These are phyloP conservation scores for Mucor velutinosus DNA, from an alignment of 371 early-diverging fungal genomes.

Conservation along the genomic window DNA sequence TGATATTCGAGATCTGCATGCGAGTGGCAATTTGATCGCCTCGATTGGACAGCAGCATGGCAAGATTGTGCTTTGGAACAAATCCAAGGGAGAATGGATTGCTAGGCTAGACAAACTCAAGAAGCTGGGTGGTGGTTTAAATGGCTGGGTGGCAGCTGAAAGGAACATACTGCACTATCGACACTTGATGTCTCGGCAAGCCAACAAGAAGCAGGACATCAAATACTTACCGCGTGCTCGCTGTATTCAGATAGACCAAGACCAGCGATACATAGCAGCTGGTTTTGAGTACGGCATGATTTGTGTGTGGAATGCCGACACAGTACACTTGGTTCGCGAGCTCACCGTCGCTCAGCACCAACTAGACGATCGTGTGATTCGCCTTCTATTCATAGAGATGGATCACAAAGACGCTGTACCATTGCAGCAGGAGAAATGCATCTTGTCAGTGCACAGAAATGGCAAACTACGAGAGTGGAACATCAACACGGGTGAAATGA, in stretches of 20 bases:
- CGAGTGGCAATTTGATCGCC: conserved; percentile 27
- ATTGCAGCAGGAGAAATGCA: neutral
- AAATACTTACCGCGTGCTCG: conserved; percentile 8
- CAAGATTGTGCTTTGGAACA: conserved; percentile 38
- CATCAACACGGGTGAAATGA: conserved; percentile 35
- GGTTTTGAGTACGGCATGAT: conserved; percentile 40
- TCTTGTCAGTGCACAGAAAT: conserved; percentile 36
- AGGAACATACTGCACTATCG: neutral
- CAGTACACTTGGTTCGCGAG: conserved; percentile 27
- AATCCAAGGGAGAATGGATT: conserved; percentile 27
- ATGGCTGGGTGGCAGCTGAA: conserved; percentile 17
- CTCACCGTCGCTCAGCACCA: neutral
- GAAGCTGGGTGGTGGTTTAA: conserved; percentile 6
- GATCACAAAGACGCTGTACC: neutral
- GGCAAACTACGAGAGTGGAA: conserved; percentile 44
- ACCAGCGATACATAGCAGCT: conserved; percentile 34
- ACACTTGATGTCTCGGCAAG: neutral
- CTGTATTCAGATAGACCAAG: conserved; percentile 32
- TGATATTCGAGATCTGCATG: conserved; percentile 28
- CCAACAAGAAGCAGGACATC: neutral
- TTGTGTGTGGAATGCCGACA: conserved; percentile 33
- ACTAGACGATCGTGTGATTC: neutral
- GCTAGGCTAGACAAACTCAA: conserved; percentile 35
- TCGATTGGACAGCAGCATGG: conserved; percentile 34
- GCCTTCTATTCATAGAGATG: neutral